Evolutionary conservation across 2,329 filamentous ascomycete species (phyloP).

Genomic region (Colletotrichum sp.): DNA sequence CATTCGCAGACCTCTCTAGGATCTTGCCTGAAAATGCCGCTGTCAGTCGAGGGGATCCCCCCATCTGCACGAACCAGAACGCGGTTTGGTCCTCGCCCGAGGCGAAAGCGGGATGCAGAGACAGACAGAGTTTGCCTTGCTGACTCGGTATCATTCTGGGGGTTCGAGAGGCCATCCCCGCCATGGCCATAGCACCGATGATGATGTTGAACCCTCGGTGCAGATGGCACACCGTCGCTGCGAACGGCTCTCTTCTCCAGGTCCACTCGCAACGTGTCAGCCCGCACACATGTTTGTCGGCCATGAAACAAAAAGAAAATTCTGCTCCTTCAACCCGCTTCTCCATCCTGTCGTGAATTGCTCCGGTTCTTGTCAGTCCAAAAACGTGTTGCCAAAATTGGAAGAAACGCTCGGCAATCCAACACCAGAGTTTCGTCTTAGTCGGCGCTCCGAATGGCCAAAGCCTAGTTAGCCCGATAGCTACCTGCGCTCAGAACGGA

Average conservation of each 20-base stretch:
- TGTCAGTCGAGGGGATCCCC: background rate
- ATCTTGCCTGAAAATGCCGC: slow-evolving; percentile 11
- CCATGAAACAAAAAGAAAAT: slow-evolving; percentile 3
- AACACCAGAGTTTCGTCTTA: slow-evolving; percentile 2
- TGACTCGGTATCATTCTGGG: slow-evolving; percentile 6
- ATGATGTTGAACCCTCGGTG: background rate
- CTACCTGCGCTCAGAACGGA: background rate
- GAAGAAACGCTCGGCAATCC: background rate
- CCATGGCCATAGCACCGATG: background rate
- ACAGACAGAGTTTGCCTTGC: background rate
- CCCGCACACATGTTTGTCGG: slow-evolving; percentile 3
- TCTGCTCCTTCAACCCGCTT: background rate
- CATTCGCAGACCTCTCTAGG: slow-evolving; percentile 4
- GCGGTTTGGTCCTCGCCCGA: background rate
- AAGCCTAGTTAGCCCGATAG: background rate
- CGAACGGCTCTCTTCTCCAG: background rate
- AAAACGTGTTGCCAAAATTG: slow-evolving; percentile 1
- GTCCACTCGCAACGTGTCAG: slow-evolving; percentile 1
- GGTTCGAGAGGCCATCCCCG: background rate
- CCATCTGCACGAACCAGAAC: slow-evolving; percentile 5
- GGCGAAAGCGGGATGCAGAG: background rate
- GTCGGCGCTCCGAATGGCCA: background rate
- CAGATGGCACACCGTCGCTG: background rate
- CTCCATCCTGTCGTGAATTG: background rate
- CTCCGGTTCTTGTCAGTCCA: background rate